Conservation (phyloP, 495 filamentous ascomycete genomes). For the Podospora appendiculata region DNA sequence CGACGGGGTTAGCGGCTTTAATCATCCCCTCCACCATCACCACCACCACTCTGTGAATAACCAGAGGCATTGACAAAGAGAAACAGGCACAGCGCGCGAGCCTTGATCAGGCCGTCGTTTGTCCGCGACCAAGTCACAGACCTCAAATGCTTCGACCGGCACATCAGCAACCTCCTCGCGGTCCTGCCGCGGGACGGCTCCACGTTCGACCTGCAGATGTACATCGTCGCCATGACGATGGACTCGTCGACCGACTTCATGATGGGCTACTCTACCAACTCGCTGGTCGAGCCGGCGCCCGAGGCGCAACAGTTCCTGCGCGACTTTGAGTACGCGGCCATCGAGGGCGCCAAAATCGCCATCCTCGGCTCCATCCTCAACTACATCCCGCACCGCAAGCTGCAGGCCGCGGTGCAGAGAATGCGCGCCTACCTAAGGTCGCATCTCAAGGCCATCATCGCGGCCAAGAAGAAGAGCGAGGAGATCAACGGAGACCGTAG, state of each 20-base stretch:
- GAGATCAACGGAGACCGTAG: slow-evolving; percentile 11
- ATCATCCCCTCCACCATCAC: no score
- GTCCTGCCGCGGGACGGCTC: slow-evolving; percentile 28
- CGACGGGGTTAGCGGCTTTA: no score
- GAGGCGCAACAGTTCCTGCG: slow-evolving; percentile 27
- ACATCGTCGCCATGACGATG: slow-evolving; percentile 55
- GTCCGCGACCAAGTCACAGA: slow-evolving; percentile 43
- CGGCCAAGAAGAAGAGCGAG: slow-evolving; percentile 7
- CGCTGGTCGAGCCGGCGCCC: slow-evolving; percentile 19
- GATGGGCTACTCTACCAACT: slow-evolving; percentile 32
- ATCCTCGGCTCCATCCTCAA: slow-evolving; percentile 48
- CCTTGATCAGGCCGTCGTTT: slow-evolving; percentile 41
- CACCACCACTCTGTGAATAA: neutral
- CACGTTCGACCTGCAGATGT: slow-evolving; percentile 52
- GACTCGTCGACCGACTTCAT: slow-evolving; percentile 62
- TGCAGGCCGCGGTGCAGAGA: slow-evolving; percentile 30
- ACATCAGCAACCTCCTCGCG: slow-evolving; percentile 46
- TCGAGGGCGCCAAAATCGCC: slow-evolving; percentile 31
- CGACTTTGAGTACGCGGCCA: slow-evolving; percentile 32
- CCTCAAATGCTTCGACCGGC: slow-evolving; percentile 46
- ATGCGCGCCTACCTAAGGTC: slow-evolving; percentile 34
- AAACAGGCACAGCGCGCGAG: slow-evolving; percentile 35
- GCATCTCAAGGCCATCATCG: slow-evolving; percentile 31
- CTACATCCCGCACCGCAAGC: slow-evolving; percentile 42
- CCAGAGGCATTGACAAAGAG: neutral